Evolutionary conservation across 441 rosid species (phyloP).

Genomic region (Erysimum pusillum): DNA sequence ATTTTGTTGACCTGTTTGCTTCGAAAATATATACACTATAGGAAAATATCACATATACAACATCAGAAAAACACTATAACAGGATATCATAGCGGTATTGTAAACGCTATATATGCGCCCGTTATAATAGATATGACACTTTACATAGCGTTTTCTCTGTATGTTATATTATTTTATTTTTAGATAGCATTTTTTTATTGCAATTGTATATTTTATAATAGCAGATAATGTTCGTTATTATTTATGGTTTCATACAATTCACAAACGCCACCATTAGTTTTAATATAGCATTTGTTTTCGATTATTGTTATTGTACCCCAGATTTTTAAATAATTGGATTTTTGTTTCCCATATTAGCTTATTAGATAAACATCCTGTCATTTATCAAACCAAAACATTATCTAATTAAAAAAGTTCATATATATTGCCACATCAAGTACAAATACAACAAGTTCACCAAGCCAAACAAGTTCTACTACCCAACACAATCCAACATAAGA

Average conservation of each 20-base stretch:
- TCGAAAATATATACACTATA: too few relatives aligned
- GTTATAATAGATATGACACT: not conserved
- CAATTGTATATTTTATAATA: not conserved
- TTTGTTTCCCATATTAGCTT: not conserved
- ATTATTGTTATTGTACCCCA: too few relatives aligned
- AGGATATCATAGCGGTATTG: too few relatives aligned
- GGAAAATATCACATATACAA: too few relatives aligned
- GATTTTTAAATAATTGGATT: not conserved
- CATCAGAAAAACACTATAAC: too few relatives aligned
- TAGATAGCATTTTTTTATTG: not conserved
- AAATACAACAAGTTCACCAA: not conserved
- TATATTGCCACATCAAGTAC: not conserved
- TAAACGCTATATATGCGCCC: not conserved
- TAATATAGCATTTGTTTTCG: not conserved
- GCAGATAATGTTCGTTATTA: not conserved
- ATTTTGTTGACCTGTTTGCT: too few relatives aligned
- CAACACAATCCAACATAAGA: slow-evolving; percentile 14
- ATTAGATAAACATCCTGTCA: not conserved
- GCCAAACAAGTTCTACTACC: slow-evolving; percentile 3
- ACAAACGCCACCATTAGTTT: not conserved
- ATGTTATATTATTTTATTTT: not conserved
- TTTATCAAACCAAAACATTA: not conserved
- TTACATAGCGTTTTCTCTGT: not conserved
- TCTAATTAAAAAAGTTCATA: too few relatives aligned
- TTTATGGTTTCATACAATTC: not conserved